These are phyloP conservation scores for Hypoxylon sp. DNA, from an alignment of 2,329 filamentous ascomycete species.

Conservation along the genomic window DNA sequence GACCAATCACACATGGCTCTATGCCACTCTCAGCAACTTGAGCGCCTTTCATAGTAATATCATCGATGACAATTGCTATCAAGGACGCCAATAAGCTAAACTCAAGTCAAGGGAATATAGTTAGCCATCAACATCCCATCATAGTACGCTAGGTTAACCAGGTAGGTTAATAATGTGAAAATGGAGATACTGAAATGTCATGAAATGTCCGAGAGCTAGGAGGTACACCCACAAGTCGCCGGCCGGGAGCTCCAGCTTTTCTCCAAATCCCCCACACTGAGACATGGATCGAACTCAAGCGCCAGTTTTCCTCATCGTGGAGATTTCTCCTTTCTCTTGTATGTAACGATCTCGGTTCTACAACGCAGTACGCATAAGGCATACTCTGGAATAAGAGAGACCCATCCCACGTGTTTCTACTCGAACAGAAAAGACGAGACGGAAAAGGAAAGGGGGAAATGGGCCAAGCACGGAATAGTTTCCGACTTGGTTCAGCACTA, in stretches of 20 bases:
- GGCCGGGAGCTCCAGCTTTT: constrained; percentile 10
- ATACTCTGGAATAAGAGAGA: constrained; percentile 2
- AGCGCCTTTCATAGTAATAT: not conserved
- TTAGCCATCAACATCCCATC: not conserved
- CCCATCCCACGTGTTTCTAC: not conserved
- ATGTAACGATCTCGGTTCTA: not conserved
- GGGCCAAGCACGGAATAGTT: constrained; percentile 14
- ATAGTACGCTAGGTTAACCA: no score
- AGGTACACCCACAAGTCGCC: no score
- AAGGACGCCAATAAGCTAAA: not conserved
- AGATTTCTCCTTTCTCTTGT: not conserved
- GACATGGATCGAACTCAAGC: not conserved
- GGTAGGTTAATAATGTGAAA: not conserved
- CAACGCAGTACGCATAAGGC: not conserved
- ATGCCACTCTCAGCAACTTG: not conserved
- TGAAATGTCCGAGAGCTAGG: not conserved
- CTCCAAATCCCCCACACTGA: constrained; percentile 18
- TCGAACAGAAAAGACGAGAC: not conserved
- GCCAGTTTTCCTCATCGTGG: constrained; percentile 1
- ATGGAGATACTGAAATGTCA: no score
- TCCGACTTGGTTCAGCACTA: constrained; percentile 15
- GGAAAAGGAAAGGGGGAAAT: not conserved
- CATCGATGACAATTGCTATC: not conserved
- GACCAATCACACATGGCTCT: not conserved
- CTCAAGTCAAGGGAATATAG: not conserved